Base-by-base conservation (phyloP, 805 yeast genomes). In the Yamadazyma kitorensis region DNA sequence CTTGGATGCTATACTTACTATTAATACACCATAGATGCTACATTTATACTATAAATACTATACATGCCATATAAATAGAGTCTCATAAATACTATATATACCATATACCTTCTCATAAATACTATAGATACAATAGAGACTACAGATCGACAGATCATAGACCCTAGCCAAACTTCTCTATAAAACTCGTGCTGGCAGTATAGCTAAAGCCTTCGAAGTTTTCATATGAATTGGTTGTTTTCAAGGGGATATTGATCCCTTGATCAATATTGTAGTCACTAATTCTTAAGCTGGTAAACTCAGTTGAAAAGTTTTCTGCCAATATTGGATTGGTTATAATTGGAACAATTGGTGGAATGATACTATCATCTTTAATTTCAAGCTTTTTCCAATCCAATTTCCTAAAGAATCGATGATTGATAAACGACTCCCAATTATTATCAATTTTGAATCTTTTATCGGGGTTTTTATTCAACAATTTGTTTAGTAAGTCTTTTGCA, bases 241-340 rank as follows among this genome's bases (percentile, higher is more conserved):
- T 15, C 4, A 29, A 31, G 2, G 43, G 39, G 20, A 37, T 38
- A 27, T 41, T 34, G 6, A 30, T 30, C 5, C 35, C 38, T 19
- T 39, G 44, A 18, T 39, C 43, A 4, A 24, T 11, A 20, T 48
- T 44, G 28, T 51, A 48, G 29, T 49, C 45, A 41, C 62, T 70
- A 27, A 80, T 66, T 24, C 71, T 70, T 61, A 67, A 57, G 6
- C 45, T 50, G 2, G 73, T 68, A 40, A 66, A 68, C 41, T 68
- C 71, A 22, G 48, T 45, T 23, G 67, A 64, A 37, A 68, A 68
- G 44, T 68, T 68, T 42, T 68, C 73, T 3, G 73, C 73, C 42
- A 68, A 51, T 2, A 61, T 54, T 0, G 72, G 71, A 36, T 68
- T 69, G 5, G 71, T 63, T 13, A 68, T 66, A 3, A 64, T 52